Conservation (phyloP, 2,329 filamentous ascomycete species). For the Microthyrium microscopicum region DNA sequence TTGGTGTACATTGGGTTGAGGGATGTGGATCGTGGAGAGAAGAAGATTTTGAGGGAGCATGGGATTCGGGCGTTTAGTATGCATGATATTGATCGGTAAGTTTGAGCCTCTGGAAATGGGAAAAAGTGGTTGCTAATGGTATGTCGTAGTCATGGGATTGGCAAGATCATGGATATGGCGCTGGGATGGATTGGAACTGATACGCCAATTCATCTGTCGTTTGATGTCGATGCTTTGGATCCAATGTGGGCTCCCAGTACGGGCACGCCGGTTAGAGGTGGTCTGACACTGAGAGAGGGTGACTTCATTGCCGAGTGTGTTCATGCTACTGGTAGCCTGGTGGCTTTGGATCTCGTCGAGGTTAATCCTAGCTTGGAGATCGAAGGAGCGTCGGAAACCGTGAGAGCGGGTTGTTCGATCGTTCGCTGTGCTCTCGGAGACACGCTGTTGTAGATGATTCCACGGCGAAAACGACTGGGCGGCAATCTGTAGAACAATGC, state of each 20-base stretch:
- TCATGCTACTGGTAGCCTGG: slow-evolving; percentile 36
- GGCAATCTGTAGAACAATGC: no score
- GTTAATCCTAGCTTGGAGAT: slow-evolving; percentile 32
- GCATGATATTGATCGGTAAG: slow-evolving; percentile 86
- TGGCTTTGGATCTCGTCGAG: slow-evolving; percentile 41
- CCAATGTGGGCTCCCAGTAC: slow-evolving; percentile 94
- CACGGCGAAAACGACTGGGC: no score
- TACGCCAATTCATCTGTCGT: slow-evolving; percentile 91
- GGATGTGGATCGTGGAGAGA: slow-evolving; percentile 88
- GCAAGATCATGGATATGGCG: slow-evolving; percentile 95
- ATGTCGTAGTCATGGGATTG: slow-evolving; percentile 64
- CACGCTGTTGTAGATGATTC: slow-evolving; percentile 64
- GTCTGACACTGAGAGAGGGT: slow-evolving; percentile 82
- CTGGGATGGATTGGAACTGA: slow-evolving; percentile 85
- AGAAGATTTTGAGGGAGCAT: slow-evolving; percentile 74
- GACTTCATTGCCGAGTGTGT: slow-evolving; percentile 80
- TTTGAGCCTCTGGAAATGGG: background rate
- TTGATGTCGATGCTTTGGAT: slow-evolving; percentile 92
- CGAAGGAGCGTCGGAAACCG: slow-evolving; percentile 63
- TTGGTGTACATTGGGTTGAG: slow-evolving; percentile 92
- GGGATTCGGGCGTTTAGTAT: slow-evolving; percentile 94
- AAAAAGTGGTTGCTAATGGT: slow-evolving; percentile 7
- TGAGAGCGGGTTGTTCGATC: slow-evolving; percentile 77
- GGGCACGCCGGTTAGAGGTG: slow-evolving; percentile 84
- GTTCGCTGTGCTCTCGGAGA: slow-evolving; percentile 87